phyloP scores from a whole-genome alignment of 2,329 filamentous ascomycete species.

The Didymella glomerata region DNA sequence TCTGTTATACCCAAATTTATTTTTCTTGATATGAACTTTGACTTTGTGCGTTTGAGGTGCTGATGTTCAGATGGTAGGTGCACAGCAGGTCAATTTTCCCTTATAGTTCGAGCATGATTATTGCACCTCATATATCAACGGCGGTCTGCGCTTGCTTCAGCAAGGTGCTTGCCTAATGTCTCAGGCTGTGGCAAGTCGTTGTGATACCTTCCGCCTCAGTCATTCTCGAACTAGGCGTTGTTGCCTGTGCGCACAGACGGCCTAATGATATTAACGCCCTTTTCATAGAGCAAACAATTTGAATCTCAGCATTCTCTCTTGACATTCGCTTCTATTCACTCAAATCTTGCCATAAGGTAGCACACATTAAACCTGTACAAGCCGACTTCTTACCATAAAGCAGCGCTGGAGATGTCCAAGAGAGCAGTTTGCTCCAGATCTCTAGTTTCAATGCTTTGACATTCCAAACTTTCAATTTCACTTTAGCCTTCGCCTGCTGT shows the following conservation, averaged over 20 bases:
- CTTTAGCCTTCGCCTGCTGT: neutral
- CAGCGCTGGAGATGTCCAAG: neutral
- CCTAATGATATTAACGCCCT: neutral
- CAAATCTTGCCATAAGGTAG: neutral
- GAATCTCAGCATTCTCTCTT: neutral
- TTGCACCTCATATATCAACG: too few relatives aligned
- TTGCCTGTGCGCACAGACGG: constrained; percentile 20
- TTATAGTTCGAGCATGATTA: neutral
- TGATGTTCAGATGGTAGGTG: neutral
- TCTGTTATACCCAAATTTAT: constrained; percentile 5
- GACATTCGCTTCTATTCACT: too few relatives aligned
- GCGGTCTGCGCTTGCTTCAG: too few relatives aligned
- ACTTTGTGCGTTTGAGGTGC: neutral
- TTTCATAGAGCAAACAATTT: neutral
- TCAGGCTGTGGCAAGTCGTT: neutral
- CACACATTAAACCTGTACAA: neutral
- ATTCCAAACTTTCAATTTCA: neutral
- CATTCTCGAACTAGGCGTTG: constrained; percentile 1
- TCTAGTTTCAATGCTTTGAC: neutral
- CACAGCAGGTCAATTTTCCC: neutral
- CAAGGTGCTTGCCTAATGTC: neutral
- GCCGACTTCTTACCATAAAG: neutral
- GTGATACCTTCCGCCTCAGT: neutral
- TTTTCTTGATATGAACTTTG: neutral
- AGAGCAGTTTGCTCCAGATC: neutral